Evolutionary conservation across 768 basidiomycete species (phyloP).

Genomic region (Podaxis sp.): DNA sequence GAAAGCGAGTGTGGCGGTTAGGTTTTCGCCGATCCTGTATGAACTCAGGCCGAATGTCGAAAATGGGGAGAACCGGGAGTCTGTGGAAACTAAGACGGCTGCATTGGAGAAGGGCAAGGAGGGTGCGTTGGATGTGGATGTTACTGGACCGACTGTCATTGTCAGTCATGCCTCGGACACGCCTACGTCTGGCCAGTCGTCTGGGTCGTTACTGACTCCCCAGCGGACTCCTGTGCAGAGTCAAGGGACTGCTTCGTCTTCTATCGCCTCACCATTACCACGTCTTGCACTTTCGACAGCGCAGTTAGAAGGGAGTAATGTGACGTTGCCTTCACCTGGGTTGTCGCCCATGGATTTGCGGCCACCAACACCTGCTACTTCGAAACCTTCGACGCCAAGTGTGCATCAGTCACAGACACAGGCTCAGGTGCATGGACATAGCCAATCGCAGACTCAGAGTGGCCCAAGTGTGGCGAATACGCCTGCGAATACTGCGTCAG

Average conservation of each 20-base stretch:
- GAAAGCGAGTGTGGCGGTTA: slow-evolving; percentile 91
- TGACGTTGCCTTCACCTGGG: slow-evolving; percentile 48
- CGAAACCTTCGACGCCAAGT: slow-evolving; percentile 51
- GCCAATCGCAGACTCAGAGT: slow-evolving; percentile 8
- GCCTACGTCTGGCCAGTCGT: background rate
- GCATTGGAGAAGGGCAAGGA: slow-evolving; percentile 69
- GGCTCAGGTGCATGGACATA: background rate
- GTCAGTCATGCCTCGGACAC: slow-evolving; percentile 6
- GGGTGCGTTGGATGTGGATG: slow-evolving; percentile 59
- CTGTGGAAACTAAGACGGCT: slow-evolving; percentile 41
- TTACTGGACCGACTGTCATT: slow-evolving; percentile 43
- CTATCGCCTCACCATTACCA: slow-evolving; percentile 51
- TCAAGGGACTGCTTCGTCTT: slow-evolving; percentile 16
- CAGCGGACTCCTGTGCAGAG: slow-evolving; percentile 31
- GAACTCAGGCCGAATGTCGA: slow-evolving; percentile 73
- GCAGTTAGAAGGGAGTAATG: slow-evolving; percentile 13
- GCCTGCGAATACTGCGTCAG: slow-evolving; percentile 47
- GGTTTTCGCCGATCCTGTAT: slow-evolving; percentile 91
- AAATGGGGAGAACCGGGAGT: slow-evolving; percentile 22
- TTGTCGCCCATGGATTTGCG: slow-evolving; percentile 54
- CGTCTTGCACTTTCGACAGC: slow-evolving; percentile 34
- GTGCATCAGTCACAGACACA: slow-evolving; percentile 25
- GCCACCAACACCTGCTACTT: slow-evolving; percentile 62
- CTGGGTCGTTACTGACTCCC: slow-evolving; percentile 25
- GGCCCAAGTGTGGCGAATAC: slow-evolving; percentile 20